phyloP scores from a whole-genome alignment of 2,329 filamentous ascomycete genomes.

The Aspergillus tubingensis region DNA sequence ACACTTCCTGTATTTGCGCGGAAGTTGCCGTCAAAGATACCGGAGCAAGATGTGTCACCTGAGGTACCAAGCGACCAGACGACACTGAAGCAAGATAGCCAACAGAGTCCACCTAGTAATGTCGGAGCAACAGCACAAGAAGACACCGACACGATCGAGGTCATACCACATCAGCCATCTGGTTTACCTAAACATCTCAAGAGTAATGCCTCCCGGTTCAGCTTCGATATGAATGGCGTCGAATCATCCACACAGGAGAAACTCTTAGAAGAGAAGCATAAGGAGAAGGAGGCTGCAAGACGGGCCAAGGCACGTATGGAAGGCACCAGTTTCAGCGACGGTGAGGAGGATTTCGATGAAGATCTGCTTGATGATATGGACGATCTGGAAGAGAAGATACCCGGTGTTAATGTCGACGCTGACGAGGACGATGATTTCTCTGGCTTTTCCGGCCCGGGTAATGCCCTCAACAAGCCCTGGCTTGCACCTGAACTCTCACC shows the following conservation, averaged over 20 bases:
- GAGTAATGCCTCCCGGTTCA: constrained; percentile 65
- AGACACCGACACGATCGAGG: constrained; percentile 35
- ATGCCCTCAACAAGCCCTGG: constrained; percentile 34
- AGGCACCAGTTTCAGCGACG: constrained; percentile 41
- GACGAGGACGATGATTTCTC: constrained; percentile 43
- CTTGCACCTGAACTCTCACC: constrained; percentile 39
- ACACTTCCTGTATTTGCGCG: constrained; percentile 48
- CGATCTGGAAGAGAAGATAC: constrained; percentile 51
- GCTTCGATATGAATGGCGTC: constrained; percentile 62
- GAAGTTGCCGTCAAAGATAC: constrained; percentile 41
- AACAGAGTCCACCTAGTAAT: constrained; percentile 9
- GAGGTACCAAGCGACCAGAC: constrained; percentile 14
- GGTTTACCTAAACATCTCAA: constrained; percentile 50
- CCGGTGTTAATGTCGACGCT: constrained; percentile 50
- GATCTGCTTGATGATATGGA: constrained; percentile 48
- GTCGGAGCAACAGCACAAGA: constrained; percentile 8
- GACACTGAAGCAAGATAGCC: constrained; percentile 9
- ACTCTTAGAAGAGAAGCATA: constrained; percentile 64
- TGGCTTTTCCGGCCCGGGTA: constrained; percentile 28
- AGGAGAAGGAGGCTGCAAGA: constrained; percentile 53
- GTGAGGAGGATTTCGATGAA: constrained; percentile 48
- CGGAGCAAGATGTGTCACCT: constrained; percentile 24
- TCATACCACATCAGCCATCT: constrained; percentile 30
- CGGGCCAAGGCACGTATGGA: constrained; percentile 34
- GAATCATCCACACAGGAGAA: constrained; percentile 63